Evolutionary conservation across 306 rosid species (phyloP).

Genomic region (Cucurbita argyrosperma): DNA sequence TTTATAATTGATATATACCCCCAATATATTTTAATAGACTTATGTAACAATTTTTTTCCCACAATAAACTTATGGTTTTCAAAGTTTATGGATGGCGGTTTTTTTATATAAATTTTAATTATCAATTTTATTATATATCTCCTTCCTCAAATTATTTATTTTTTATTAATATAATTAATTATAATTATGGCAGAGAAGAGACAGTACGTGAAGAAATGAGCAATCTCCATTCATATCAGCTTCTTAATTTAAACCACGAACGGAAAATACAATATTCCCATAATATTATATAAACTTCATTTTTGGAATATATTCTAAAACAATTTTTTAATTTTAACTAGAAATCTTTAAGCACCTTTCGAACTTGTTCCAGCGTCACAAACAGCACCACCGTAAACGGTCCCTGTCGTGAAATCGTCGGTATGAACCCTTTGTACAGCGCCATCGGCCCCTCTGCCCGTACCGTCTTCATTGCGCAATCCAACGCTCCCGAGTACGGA

Average conservation of each 20-base stretch:
- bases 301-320: background rate
- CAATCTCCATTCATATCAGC: background rate
- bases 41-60: too few species aligned
- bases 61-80: background rate
- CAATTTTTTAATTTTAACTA: background rate
- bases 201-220: background rate
- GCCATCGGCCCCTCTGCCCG: conserved; percentile 70
- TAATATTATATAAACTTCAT: background rate
- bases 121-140: too few species aligned
- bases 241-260: background rate
- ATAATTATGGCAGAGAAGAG: background rate
- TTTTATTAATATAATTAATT: too few species aligned
- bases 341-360: conserved; percentile 33
- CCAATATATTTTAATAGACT: background rate
- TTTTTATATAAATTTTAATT: too few species aligned
- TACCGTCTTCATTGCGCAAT: conserved; percentile 61
- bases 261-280: background rate
- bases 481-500: conserved; percentile 56
- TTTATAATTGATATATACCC: background rate
- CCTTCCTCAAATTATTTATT: too few species aligned
- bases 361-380: conserved; percentile 72
- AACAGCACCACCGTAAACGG: conserved; percentile 80
- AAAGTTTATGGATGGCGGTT: too few species aligned
- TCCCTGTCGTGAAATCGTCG: conserved; percentile 75
- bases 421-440: conserved; percentile 70